Percentiles rank a stretch among this genome's conserved stretches.
phyloP scores from a whole-genome alignment of 805 yeast species.

The Metahyphopichia silvanorum region DNA sequence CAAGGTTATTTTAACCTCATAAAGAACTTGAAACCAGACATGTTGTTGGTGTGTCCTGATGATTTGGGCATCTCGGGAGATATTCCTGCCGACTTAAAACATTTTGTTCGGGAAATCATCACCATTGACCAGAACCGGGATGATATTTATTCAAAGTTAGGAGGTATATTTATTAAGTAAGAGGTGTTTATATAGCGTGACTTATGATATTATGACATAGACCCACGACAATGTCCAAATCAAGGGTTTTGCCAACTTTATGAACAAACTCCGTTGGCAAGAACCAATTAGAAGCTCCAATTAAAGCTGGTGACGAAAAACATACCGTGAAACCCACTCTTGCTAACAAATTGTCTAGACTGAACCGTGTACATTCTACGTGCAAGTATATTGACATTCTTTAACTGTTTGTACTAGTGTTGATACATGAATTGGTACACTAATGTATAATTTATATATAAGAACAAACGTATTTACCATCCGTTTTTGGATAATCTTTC shows the following conservation, averaged over 20 bases:
- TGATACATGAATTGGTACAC: background rate
- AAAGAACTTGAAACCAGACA: slow-evolving; percentile 40
- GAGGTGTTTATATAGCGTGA: background rate
- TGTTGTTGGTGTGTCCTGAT: slow-evolving; percentile 37
- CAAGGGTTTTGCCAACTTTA: no score
- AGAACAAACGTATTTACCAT: slow-evolving; percentile 32
- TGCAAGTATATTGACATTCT: background rate
- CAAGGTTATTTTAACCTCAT: slow-evolving; percentile 38
- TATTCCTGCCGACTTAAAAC: slow-evolving; percentile 31
- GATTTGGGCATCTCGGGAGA: slow-evolving; percentile 34
- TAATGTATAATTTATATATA: background rate
- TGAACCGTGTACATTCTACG: no score
- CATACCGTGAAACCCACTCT: no score
- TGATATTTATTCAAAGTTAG: slow-evolving; percentile 11
- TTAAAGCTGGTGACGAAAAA: no score
- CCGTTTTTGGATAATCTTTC: slow-evolving; percentile 52
- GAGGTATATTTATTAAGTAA: slow-evolving; percentile 1
- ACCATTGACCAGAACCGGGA: slow-evolving; percentile 21
- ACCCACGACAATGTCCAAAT: no score
- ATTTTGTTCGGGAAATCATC: slow-evolving; percentile 36
- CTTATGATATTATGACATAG: background rate
- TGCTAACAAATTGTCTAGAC: no score
- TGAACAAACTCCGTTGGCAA: no score
- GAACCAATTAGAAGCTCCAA: no score
- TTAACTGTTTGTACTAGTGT: background rate